Conservation (phyloP, 768 basidiomycete genomes). For the Phylloporus sp. region DNA sequence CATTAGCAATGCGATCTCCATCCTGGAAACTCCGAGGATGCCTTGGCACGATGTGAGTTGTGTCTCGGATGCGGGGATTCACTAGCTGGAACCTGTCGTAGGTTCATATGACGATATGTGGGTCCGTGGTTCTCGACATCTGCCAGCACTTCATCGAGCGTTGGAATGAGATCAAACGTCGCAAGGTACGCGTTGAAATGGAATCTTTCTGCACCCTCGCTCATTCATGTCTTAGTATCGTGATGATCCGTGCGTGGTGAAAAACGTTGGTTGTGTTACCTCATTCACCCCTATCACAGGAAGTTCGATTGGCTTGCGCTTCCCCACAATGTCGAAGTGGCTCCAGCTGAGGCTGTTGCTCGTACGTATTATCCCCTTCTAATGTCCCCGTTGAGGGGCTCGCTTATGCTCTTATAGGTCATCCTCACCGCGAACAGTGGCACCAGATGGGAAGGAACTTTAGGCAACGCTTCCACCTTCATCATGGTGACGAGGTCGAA, state of each 20-base stretch:
- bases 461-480: constrained; percentile 59
- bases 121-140: constrained; percentile 82
- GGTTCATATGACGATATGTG: constrained; percentile 82
- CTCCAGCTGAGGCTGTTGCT: constrained; percentile 63
- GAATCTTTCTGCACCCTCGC: not conserved
- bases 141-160: constrained; percentile 90
- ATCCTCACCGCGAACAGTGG: constrained; percentile 67
- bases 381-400: not conserved
- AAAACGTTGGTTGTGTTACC: not conserved
- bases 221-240: constrained; percentile 22
- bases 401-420: constrained; percentile 32
- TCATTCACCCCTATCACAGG: constrained; percentile 27
- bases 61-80: not conserved
- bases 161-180: constrained; percentile 86
- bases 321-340: constrained; percentile 59
- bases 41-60: constrained; percentile 90
- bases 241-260: constrained; percentile 42
- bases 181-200: constrained; percentile 47
- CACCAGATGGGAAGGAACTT: constrained; percentile 52
- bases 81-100: constrained; percentile 23
- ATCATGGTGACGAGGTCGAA: constrained; percentile 37
- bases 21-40: constrained; percentile 71
- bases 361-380: constrained; percentile 34
- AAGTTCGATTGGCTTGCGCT: constrained; percentile 68
- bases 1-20: constrained; percentile 62